phyloP scores from a whole-genome alignment of 2,329 filamentous ascomycete genomes.

The Stachybotrys chlorohalonatus region DNA sequence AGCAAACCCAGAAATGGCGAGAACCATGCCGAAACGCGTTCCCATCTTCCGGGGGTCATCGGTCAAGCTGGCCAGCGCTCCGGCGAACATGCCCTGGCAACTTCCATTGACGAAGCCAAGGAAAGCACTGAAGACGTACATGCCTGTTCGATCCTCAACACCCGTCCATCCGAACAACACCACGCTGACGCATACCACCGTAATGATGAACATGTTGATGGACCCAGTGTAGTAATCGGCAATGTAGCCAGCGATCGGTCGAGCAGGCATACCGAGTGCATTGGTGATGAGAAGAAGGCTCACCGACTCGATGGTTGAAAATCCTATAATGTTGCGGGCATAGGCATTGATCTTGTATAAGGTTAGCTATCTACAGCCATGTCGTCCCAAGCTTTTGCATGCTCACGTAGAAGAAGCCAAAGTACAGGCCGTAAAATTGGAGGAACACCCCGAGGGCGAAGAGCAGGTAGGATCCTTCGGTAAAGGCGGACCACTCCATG shows the following conservation, averaged over 20 bases:
- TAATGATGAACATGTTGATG: slow-evolving; percentile 44
- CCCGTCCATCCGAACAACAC: slow-evolving; percentile 48
- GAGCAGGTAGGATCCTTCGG: slow-evolving; percentile 43
- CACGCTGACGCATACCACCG: slow-evolving; percentile 32
- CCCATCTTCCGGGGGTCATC: slow-evolving; percentile 34
- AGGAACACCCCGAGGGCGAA: slow-evolving; percentile 41
- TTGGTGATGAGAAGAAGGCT: slow-evolving; percentile 49
- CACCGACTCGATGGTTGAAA: slow-evolving; percentile 40
- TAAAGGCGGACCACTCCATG: slow-evolving; percentile 48
- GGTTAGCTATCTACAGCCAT: slow-evolving; percentile 1
- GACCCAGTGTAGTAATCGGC: slow-evolving; percentile 44
- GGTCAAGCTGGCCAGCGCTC: slow-evolving; percentile 31
- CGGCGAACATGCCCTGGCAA: slow-evolving; percentile 31
- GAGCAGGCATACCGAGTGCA: slow-evolving; percentile 44
- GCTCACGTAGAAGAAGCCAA: slow-evolving; percentile 34
- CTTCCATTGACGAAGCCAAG: slow-evolving; percentile 35
- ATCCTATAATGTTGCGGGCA: slow-evolving; percentile 30
- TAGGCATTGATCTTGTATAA: slow-evolving; percentile 32
- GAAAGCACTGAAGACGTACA: slow-evolving; percentile 34
- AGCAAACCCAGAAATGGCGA: slow-evolving; percentile 30
- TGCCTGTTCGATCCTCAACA: slow-evolving; percentile 28
- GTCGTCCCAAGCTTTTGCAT: slow-evolving; percentile 6
- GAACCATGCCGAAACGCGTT: slow-evolving; percentile 36
- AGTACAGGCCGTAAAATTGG: slow-evolving; percentile 28
- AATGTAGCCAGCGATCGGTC: slow-evolving; percentile 41